phyloP scores from a whole-genome alignment of 140 eudicot genomes.

The Cichorium intybus region DNA sequence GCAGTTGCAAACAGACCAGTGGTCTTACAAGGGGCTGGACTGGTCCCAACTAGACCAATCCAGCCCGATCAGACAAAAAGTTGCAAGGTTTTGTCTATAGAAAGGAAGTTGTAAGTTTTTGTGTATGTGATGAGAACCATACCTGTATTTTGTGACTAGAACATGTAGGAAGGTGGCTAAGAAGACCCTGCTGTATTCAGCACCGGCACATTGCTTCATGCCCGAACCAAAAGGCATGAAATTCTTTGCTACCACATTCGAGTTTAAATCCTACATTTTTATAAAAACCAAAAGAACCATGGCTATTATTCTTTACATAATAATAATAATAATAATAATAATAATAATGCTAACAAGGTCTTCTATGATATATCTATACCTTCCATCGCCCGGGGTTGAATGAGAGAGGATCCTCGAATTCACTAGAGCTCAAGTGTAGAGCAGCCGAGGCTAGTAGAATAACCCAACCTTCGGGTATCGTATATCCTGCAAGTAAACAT shows the following conservation, averaged over 20 bases:
- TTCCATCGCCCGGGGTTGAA: constrained; percentile 73
- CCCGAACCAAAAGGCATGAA: constrained; percentile 67
- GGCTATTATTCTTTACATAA: too few relatives aligned
- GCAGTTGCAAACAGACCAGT: too few relatives aligned
- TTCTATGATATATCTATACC: constrained; percentile 30
- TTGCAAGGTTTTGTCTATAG: too few relatives aligned
- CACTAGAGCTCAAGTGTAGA: constrained; percentile 38
- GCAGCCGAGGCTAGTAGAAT: constrained; percentile 49
- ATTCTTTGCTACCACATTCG: constrained; percentile 36
- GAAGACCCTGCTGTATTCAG: constrained; percentile 48
- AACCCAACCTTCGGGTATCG: constrained; percentile 64
- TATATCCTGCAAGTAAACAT: constrained; percentile 35
- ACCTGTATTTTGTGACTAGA: constrained; percentile 53
- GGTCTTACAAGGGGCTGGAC: not conserved
- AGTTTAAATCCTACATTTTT: constrained; percentile 23
- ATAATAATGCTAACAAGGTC: too few relatives aligned
- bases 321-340: too few relatives aligned
- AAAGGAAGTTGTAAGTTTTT: too few relatives aligned
- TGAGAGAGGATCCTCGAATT: constrained; percentile 47
- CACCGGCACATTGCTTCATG: constrained; percentile 62
- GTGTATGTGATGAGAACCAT: not conserved
- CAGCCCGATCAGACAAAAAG: too few relatives aligned
- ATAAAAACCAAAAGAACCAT: not conserved
- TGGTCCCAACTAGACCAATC: too few relatives aligned
- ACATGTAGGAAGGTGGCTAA: constrained; percentile 50